Evolutionary conservation across 305 asterid genomes (phyloP).

Genomic region (Fraxinus velutina): DNA sequence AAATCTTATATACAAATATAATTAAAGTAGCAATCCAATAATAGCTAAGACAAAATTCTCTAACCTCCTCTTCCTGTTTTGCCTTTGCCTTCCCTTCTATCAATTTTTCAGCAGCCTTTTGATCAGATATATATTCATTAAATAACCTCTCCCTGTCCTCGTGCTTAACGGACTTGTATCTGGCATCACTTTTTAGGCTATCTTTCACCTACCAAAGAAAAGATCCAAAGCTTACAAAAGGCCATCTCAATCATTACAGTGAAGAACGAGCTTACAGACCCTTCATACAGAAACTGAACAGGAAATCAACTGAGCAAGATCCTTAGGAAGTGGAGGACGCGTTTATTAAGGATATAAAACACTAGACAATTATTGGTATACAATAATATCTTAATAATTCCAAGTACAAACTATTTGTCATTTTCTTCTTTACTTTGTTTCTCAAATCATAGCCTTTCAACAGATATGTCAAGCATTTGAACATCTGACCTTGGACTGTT

Average conservation of each 20-base stretch:
- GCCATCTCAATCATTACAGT: background rate
- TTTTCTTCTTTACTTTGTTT: background rate
- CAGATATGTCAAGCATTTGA: background rate
- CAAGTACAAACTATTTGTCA: background rate
- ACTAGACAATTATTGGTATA: background rate
- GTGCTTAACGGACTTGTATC: constrained; percentile 80
- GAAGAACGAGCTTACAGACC: background rate
- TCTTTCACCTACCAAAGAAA: constrained; percentile 72
- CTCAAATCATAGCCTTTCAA: background rate
- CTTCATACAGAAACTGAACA: background rate
- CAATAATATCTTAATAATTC: background rate
- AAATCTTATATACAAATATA: constrained; percentile 9
- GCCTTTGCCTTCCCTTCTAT: constrained; percentile 52
- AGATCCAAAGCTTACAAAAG: constrained; percentile 15
- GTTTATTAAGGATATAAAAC: background rate
- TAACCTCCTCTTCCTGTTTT: constrained; percentile 75
- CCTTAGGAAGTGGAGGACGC: background rate
- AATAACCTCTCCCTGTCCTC: constrained; percentile 82
- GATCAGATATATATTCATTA: constrained; percentile 65
- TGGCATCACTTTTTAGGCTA: constrained; percentile 67
- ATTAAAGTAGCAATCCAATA: constrained; percentile 15
- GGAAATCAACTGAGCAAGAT: background rate
- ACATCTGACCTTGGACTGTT: background rate
- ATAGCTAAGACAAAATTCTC: constrained; percentile 15
- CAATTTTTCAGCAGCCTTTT: constrained; percentile 74